These are phyloP conservation scores for Glonium stellatum DNA, from an alignment of 495 filamentous ascomycete genomes.

Conservation along the genomic window DNA sequence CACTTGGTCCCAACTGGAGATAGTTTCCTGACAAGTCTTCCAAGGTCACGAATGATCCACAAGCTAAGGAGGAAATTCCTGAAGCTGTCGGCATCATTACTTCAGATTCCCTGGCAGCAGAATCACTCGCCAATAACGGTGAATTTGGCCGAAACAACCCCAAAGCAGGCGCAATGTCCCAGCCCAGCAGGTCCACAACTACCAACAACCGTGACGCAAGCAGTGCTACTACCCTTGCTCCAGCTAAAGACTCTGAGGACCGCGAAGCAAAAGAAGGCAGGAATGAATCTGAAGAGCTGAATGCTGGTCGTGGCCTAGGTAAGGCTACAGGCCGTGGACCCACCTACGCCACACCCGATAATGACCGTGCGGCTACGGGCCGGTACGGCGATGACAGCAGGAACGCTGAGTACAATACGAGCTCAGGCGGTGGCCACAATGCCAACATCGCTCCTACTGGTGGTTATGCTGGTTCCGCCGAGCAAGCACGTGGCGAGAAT, in stretches of 20 bases:
- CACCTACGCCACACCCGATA: slow-evolving; percentile 32
- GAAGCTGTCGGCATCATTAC: slow-evolving; percentile 53
- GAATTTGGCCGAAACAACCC: slow-evolving; percentile 46
- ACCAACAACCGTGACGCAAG: slow-evolving; percentile 53
- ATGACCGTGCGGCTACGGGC: slow-evolving; percentile 3
- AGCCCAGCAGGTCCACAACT: slow-evolving; percentile 45
- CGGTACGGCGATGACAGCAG: slow-evolving; percentile 8
- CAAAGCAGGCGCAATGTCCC: slow-evolving; percentile 43
- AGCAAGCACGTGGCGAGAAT: slow-evolving; percentile 19
- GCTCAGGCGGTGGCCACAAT: slow-evolving; percentile 33
- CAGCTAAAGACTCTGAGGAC: slow-evolving; percentile 43
- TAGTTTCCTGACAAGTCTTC: background rate
- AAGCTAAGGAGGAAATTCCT: slow-evolving; percentile 39
- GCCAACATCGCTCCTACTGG: slow-evolving; percentile 39
- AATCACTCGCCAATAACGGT: slow-evolving; percentile 49
- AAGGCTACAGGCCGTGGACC: slow-evolving; percentile 44
- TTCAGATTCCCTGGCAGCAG: slow-evolving; percentile 59
- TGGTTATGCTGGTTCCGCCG: slow-evolving; percentile 36
- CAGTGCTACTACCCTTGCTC: slow-evolving; percentile 44
- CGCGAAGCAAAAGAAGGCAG: slow-evolving; percentile 44
- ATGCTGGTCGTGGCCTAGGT: slow-evolving; percentile 21
- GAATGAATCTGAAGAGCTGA: slow-evolving; percentile 25
- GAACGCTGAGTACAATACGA: slow-evolving; percentile 4
- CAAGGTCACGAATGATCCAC: slow-evolving; percentile 44
- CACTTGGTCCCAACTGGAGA: background rate